A percentile compares a stretch with the other conserved stretches of the same genome.
Conservation (phyloP, 2,329 filamentous ascomycete genomes). For the Dothideomycetidae sp. region DNA sequence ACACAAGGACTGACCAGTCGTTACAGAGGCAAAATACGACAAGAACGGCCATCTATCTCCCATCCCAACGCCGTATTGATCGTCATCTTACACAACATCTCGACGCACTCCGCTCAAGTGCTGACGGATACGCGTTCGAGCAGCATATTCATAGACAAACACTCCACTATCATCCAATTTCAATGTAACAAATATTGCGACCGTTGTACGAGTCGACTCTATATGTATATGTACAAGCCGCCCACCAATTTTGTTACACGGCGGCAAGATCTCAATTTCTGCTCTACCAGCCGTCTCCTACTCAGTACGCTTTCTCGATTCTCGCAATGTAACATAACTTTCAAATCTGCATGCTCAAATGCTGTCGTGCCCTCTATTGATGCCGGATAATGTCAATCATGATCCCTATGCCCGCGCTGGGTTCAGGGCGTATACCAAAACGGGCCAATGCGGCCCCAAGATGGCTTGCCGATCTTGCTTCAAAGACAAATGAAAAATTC, state of each 20-base stretch:
- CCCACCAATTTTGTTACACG: too few species aligned
- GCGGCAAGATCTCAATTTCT: too few species aligned
- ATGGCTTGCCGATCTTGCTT: not conserved
- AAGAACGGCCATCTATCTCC: constrained; percentile 58
- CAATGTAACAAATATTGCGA: not conserved
- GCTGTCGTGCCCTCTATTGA: not conserved
- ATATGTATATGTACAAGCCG: constrained; percentile 9
- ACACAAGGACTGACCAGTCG: too few species aligned
- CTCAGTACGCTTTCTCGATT: too few species aligned
- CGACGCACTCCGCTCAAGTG: not conserved
- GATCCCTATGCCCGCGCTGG: not conserved
- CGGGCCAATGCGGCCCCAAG: not conserved
- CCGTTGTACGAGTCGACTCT: constrained; percentile 6
- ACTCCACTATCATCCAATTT: constrained; percentile 6
- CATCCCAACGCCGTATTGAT: constrained; percentile 27
- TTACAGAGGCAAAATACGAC: constrained; percentile 66
- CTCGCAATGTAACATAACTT: too few species aligned
- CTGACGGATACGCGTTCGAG: not conserved
- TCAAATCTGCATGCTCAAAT: not conserved
- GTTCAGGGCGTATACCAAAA: not conserved
- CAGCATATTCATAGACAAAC: not conserved
- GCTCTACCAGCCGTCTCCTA: too few species aligned
- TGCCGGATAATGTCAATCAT: not conserved
- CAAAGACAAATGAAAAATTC: not conserved
- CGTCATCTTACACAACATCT: not conserved